A percentile compares a stretch with the other conserved stretches of the same genome.
Evolutionary conservation across 2,329 filamentous ascomycete species (phyloP).

Genomic region (Epichloe gansuensis): DNA sequence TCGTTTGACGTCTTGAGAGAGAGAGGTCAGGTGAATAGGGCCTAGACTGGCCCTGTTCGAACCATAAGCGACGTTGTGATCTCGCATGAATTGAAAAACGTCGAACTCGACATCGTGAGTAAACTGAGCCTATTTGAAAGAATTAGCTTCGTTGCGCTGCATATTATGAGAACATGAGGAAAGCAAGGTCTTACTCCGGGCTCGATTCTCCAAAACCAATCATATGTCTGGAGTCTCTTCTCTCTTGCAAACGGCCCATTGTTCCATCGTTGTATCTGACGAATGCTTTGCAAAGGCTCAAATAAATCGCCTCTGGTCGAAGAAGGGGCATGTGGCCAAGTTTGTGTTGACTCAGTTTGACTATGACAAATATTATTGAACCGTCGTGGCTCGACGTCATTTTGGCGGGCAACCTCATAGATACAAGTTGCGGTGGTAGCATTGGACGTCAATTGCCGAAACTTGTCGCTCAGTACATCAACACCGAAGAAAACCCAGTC

Average conservation of each 20-base stretch:
- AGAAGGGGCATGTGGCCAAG: not conserved
- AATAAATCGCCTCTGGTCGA: slow-evolving; percentile 24
- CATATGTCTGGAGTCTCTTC: slow-evolving; percentile 48
- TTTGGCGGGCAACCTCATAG: slow-evolving; percentile 60
- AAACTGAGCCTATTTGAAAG: slow-evolving; percentile 32
- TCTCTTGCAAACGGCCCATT: slow-evolving; percentile 73
- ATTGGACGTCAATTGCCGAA: slow-evolving; percentile 54
- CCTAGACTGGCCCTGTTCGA: slow-evolving; percentile 40
- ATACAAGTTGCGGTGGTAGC: slow-evolving; percentile 57
- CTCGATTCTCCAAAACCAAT: slow-evolving; percentile 50
- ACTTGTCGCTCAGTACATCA: slow-evolving; percentile 62
- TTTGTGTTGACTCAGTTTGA: slow-evolving; percentile 1
- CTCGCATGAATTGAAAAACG: slow-evolving; percentile 74
- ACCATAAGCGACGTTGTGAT: slow-evolving; percentile 70
- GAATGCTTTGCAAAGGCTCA: slow-evolving; percentile 51
- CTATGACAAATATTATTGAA: not conserved
- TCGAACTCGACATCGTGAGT: slow-evolving; percentile 62
- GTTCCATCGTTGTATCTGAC: slow-evolving; percentile 75
- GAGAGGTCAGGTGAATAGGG: slow-evolving; percentile 26
- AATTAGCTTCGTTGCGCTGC: not conserved
- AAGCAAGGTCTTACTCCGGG: slow-evolving; percentile 35
- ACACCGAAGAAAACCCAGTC: slow-evolving; percentile 86
- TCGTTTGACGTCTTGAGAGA: slow-evolving; percentile 31
- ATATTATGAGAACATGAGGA: not conserved
- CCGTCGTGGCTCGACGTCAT: slow-evolving; percentile 50